Evolutionary conservation across 768 basidiomycete genomes (phyloP), one percentile per base, ranked within the genome.

Genomic region (Boletus bicolor): DNA sequence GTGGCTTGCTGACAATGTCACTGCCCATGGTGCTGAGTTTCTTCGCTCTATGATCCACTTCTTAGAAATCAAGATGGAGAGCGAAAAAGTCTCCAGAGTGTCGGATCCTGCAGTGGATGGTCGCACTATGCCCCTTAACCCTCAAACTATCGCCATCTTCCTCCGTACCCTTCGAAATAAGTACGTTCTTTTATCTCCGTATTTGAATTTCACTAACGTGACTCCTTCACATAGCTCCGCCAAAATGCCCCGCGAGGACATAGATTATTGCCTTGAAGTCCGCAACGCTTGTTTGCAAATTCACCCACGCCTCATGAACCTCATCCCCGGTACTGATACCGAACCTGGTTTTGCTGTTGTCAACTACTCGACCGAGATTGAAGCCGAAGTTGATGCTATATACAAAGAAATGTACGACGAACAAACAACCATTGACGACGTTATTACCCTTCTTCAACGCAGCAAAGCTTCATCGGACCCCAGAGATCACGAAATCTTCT

Each of bases 331-430:
- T 41, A 82, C 86, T 21, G 94, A 98, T 58, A 79, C 82, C 24
- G 96, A 98, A 68, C 93, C 94, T 21, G 96, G 95, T 24, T 89
- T 96, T 69, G 79, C 84, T 5, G 95, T 97, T 21, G 85, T 95
- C 68, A 86, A 77, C 55, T 98, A 97, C 74, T 79, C 91, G 7
- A 73, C 86, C 46, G 95, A 98, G 64, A 89, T 96, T 52, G 93
- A 97, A 70, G 78, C 83, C 11, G 94, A 98, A 73, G 94, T 97
- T 54, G 97, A 98, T 63, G 80, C 84, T 50, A 94, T 97, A 69
- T 98, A 96, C 79, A 94, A 93, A 72, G 87, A 93, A 72, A 97
- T 99, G 94, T 99, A 98, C 72, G 91, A 93, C 69, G 92, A 93
- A 69, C 85, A 93, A 64, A 90, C 93, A 53, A 82, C 91, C 53